These are phyloP conservation scores for Fimicolochytrium jonesii DNA, from an alignment of 192 early-diverging fungal species.

Conservation along the genomic window DNA sequence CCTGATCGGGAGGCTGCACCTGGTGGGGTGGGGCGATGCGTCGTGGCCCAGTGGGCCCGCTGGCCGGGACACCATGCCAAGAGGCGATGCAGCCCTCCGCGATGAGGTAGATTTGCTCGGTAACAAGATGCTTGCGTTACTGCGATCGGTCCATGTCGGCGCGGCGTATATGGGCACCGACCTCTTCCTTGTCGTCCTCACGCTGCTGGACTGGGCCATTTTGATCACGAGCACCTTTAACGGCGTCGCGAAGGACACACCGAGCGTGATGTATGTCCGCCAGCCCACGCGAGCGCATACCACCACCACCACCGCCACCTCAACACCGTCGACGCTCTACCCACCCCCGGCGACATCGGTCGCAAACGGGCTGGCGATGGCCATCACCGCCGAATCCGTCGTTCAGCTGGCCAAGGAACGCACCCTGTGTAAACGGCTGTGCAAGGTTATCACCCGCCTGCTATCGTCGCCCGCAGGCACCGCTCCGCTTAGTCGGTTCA, in stretches of 20 bases:
- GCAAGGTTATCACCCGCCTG: no score
- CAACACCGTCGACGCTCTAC: no score
- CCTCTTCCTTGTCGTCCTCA: neutral
- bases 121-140: no score
- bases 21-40: neutral
- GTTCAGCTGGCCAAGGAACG: no score
- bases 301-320: neutral
- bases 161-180: neutral
- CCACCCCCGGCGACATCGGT: no score
- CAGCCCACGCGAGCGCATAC: neutral
- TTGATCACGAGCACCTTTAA: neutral
- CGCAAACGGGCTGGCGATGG: no score
- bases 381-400: no score
- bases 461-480: no score
- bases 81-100: neutral
- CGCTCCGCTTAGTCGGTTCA: no score
- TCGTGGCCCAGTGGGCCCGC: neutral
- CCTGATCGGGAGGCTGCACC: constrained; percentile 2
- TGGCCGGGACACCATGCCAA: neutral
- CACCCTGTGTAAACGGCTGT: no score
- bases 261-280: no score
- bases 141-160: neutral
- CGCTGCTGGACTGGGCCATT: neutral
- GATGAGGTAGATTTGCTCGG: neutral
- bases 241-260: no score